Evolutionary conservation across 2,329 filamentous ascomycete genomes (phyloP).

Genomic region (Ilyonectria sp.): DNA sequence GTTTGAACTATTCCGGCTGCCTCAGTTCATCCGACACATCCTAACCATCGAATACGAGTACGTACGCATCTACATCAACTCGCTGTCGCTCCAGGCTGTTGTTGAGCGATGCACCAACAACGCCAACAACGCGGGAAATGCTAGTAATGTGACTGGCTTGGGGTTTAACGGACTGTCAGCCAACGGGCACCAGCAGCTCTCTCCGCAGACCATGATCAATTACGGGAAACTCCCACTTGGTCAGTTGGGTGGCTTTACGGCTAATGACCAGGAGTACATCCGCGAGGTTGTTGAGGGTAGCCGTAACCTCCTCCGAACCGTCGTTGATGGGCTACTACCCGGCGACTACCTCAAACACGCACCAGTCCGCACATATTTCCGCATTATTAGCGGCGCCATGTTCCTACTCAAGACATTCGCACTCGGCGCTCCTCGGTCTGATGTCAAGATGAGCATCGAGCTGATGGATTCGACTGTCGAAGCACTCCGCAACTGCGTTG

Average conservation of each 20-base stretch:
- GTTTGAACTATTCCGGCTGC: conserved; percentile 83
- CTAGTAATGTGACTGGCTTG: conserved; percentile 61
- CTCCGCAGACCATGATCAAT: conserved; percentile 76
- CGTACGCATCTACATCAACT: conserved; percentile 94
- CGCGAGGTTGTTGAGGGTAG: conserved; percentile 84
- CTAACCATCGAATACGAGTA: conserved; percentile 97
- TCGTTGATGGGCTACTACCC: conserved; percentile 82
- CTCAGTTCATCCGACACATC: conserved; percentile 79
- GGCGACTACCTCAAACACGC: conserved; percentile 85
- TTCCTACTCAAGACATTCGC: conserved; percentile 89
- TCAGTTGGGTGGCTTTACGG: conserved; percentile 74
- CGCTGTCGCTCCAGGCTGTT: conserved; percentile 92
- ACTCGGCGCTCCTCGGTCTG: conserved; percentile 82
- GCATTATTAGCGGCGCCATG: conserved; percentile 88
- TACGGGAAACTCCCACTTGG: conserved; percentile 76
- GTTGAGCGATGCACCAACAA: conserved; percentile 90
- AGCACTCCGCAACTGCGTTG: conserved; percentile 82
- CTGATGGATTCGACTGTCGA: conserved; percentile 83
- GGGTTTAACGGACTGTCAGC: conserved; percentile 53
- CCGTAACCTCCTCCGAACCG: conserved; percentile 81
- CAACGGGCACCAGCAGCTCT: conserved; percentile 58
- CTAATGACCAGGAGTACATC: conserved; percentile 80
- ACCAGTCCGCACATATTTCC: conserved; percentile 87
- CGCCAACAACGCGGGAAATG: conserved; percentile 76
- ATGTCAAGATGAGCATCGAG: conserved; percentile 81